Conservation (phyloP, 2,329 filamentous ascomycete genomes). For the Talaromyces albobiverticillius region DNA sequence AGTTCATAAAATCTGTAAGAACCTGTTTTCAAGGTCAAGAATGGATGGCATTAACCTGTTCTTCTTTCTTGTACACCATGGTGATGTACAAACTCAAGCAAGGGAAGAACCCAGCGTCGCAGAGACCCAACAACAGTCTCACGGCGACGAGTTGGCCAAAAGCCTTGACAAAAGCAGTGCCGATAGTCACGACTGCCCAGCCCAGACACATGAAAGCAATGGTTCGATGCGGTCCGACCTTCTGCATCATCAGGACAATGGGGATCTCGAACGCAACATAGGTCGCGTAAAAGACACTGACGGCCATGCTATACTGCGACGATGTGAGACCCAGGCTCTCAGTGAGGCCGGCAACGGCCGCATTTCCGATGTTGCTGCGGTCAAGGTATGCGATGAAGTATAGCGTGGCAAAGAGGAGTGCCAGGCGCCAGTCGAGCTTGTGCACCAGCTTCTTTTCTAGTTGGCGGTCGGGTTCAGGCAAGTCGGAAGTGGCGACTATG, state of each 20-base stretch:
- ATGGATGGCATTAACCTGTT: conserved; percentile 31
- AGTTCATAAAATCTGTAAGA: conserved; percentile 28
- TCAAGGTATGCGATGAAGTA: conserved; percentile 50
- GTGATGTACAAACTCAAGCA: conserved; percentile 38
- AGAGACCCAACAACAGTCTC: conserved; percentile 35
- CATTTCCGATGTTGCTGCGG: conserved; percentile 54
- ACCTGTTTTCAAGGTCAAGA: conserved; percentile 30
- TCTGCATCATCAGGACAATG: conserved; percentile 48
- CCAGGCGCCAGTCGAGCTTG: conserved; percentile 51
- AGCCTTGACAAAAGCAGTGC: conserved; percentile 46
- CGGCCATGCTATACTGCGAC: conserved; percentile 45
- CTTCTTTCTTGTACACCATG: conserved; percentile 39
- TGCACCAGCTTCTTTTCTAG: conserved; percentile 45
- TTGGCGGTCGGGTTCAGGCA: no score
- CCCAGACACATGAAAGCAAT: conserved; percentile 41
- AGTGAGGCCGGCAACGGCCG: conserved; percentile 46
- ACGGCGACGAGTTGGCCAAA: conserved; percentile 39
- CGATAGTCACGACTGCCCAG: conserved; percentile 46
- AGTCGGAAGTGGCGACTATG: no score
- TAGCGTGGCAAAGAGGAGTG: conserved; percentile 57
- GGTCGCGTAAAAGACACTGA: conserved; percentile 52
- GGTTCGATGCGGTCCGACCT: conserved; percentile 41
- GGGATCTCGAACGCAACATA: conserved; percentile 50
- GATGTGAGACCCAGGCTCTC: conserved; percentile 41
- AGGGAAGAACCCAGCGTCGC: conserved; percentile 39